Conservation (phyloP, 495 filamentous ascomycete species). For the Hypomontagnella submonticulosa region DNA sequence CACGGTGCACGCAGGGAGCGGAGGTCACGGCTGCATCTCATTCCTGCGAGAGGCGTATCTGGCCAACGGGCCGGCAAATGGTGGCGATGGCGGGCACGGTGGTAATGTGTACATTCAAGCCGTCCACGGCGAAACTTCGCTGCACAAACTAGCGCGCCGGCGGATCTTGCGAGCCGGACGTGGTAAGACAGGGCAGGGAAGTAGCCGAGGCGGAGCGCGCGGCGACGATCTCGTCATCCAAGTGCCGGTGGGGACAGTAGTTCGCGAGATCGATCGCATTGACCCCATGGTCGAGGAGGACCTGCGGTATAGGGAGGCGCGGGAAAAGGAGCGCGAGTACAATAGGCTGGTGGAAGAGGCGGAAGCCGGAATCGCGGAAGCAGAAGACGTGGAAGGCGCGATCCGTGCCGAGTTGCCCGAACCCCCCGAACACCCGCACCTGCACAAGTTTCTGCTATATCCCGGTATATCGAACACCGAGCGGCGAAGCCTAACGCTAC, state of each 20-base stretch:
- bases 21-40: conserved; percentile 92
- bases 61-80: conserved; percentile 90
- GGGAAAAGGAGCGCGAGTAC: conserved; percentile 48
- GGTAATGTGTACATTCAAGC: conserved; percentile 96
- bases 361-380: conserved; percentile 48
- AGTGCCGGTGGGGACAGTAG: conserved; percentile 92
- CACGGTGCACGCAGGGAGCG: conserved; percentile 77
- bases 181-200: conserved; percentile 88
- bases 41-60: conserved; percentile 92
- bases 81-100: conserved; percentile 91
- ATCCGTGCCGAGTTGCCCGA: conserved; percentile 42
- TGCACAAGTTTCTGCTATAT: conserved; percentile 87
- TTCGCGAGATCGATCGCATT: conserved; percentile 79
- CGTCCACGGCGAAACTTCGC: conserved; percentile 84
- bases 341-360: conserved; percentile 40
- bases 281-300: conserved; percentile 80
- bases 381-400: conserved; percentile 41
- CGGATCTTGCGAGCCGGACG: conserved; percentile 79
- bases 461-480: conserved; percentile 76
- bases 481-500: conserved; percentile 67
- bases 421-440: conserved; percentile 49
- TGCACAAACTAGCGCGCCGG: conserved; percentile 89
- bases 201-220: conserved; percentile 78
- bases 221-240: conserved; percentile 88
- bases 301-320: conserved; percentile 47